Evolutionary conservation across 345 rosid genomes (phyloP).

Genomic region (Jatropha curcas): DNA sequence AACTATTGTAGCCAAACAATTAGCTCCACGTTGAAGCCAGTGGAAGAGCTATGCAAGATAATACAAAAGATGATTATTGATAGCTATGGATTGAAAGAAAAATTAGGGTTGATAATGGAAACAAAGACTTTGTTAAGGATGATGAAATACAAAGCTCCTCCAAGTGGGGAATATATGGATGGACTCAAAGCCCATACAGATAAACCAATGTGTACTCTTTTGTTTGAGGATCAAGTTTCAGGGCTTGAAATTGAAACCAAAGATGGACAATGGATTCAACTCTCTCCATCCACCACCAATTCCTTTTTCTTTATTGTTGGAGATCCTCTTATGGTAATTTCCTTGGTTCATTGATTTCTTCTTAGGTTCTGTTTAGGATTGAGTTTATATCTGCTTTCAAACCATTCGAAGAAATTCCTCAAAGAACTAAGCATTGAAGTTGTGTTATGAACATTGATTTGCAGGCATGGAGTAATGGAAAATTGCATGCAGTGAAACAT

Average conservation of each 20-base stretch:
- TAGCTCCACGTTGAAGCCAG: not conserved
- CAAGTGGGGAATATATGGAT: not conserved
- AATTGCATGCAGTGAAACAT: conserved; percentile 20
- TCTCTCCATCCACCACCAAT: not conserved
- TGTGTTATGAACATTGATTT: too few relatives aligned
- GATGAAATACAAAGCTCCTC: conserved; percentile 12
- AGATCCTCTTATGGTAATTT: conserved; percentile 18
- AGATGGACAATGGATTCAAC: conserved; percentile 12
- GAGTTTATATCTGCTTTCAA: too few relatives aligned
- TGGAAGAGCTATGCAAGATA: conserved; percentile 14
- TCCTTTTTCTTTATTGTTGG: conserved; percentile 17
- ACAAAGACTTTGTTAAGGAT: not conserved
- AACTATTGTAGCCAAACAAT: conserved; percentile 1
- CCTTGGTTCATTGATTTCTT: too few relatives aligned
- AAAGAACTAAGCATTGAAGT: too few relatives aligned
- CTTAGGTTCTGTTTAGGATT: too few relatives aligned
- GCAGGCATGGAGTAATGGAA: conserved; percentile 19
- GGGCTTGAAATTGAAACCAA: conserved; percentile 16
- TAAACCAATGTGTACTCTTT: not conserved
- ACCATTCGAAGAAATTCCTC: too few relatives aligned
- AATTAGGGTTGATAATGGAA: not conserved
- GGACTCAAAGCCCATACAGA: conserved; percentile 6
- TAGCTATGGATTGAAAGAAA: conserved; percentile 16
- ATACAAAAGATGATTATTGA: conserved; percentile 16
- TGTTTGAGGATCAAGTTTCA: conserved; percentile 3